Evolutionary conservation across 768 basidiomycete species (phyloP), one percentile per base, ranked within the genome.

Genomic region (Udeniomyces megalosporus): DNA sequence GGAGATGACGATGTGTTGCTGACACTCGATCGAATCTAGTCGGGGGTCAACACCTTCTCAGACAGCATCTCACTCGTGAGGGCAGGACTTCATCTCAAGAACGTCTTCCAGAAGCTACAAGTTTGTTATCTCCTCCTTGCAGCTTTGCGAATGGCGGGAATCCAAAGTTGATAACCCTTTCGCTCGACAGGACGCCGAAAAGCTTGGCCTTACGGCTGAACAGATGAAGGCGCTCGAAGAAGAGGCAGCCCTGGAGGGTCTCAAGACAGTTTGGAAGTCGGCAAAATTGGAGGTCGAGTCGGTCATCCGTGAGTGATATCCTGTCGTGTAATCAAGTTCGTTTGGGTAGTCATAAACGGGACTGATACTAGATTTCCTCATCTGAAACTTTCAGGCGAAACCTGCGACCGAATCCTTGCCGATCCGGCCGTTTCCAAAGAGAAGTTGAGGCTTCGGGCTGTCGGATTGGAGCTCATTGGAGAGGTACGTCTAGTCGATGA

Each of bases 251-350:
- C 70, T 72, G 47, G 72, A 74, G 60, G 73, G 73, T 20, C 68
- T 74, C 65, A 63, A 70, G 57, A 73, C 72, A 2, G 65, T 74
- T 34, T 74, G 73, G 73, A 74, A 73, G 69, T 71, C 71, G 8
- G 74, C 72, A 42, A 74, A 74, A 49, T 61, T 75, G n/a, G 74
- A 75, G 62, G 73, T 75, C 22, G 73, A 74, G 57, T 68, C 67
- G 32, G 69, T 75, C 3, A 68, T 74, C 20, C 63, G 74, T 51
- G 71, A 70, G 56, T 56, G n/a, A 14, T 26, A 26, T 22, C 5
- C 31, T 52, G 26, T 52, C 24, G 17, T 26, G 26, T 4, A 28
- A 17, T 52, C 22, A 31, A 26, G 22, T 26, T n/a, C n/a, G n/a
- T n/a, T n/a, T n/a, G n/a, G n/a, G n/a, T n/a, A n/a, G n/a, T n/a